phyloP scores from a whole-genome alignment of 805 yeast species.

The Maudiozyma saulgeensis region DNA sequence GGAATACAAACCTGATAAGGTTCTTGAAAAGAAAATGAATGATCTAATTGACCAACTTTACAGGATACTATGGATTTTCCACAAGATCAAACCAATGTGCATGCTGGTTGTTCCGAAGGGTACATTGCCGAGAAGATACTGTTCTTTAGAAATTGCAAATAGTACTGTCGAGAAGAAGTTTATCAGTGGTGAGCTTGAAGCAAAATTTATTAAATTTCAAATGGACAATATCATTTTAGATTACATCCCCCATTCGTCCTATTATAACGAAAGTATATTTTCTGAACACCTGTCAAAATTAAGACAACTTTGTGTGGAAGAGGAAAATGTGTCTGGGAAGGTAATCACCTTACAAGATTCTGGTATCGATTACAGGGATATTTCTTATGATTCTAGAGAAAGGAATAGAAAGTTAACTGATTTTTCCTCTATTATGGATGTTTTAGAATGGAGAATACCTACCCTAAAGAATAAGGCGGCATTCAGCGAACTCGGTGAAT shows the following conservation, averaged over 20 bases:
- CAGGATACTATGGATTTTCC: slow-evolving; percentile 38
- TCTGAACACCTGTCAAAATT: slow-evolving; percentile 51
- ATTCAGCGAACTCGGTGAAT: slow-evolving; percentile 36
- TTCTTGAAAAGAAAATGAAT: slow-evolving; percentile 23
- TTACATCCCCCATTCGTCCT: slow-evolving; percentile 28
- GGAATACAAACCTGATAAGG: slow-evolving; percentile 11
- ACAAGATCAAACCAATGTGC: slow-evolving; percentile 72
- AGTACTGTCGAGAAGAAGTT: slow-evolving; percentile 73
- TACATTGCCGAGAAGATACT: slow-evolving; percentile 65
- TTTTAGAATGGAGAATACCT: slow-evolving; percentile 68
- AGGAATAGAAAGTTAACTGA: slow-evolving; percentile 66
- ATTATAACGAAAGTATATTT: slow-evolving; percentile 28
- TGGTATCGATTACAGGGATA: slow-evolving; percentile 67
- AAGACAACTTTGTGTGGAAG: slow-evolving; percentile 50
- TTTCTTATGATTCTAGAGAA: slow-evolving; percentile 61
- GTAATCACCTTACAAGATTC: slow-evolving; percentile 51
- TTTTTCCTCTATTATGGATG: slow-evolving; percentile 59
- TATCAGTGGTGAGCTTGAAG: slow-evolving; percentile 66
- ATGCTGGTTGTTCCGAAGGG: slow-evolving; percentile 72
- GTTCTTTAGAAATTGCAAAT: slow-evolving; percentile 82
- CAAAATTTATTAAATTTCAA: slow-evolving; percentile 69
- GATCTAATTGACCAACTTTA: slow-evolving; percentile 28
- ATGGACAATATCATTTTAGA: slow-evolving; percentile 29
- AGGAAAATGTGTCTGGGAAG: slow-evolving; percentile 16
- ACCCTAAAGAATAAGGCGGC: slow-evolving; percentile 76